Conservation (phyloP, 2,329 filamentous ascomycete species). For the Cladosporium sp. region DNA sequence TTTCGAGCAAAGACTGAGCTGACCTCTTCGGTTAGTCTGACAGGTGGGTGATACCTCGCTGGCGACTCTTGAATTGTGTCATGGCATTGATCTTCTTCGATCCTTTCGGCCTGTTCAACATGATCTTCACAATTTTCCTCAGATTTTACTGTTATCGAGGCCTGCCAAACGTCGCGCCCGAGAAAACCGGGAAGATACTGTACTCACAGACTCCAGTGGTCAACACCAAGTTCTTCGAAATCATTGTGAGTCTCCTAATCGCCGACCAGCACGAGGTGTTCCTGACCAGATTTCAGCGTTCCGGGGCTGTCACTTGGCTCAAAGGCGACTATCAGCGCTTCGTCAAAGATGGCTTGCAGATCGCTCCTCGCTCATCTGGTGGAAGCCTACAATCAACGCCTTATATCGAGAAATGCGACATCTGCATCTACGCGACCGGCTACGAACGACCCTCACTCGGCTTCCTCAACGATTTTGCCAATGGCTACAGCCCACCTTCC, state of each 20-base stretch:
- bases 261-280: neutral
- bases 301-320: slow-evolving; percentile 38
- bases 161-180: neutral
- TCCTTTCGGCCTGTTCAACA: neutral
- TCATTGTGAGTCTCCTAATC: neutral
- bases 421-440: slow-evolving; percentile 79
- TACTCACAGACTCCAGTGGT: neutral
- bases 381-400: neutral
- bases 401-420: slow-evolving; percentile 66
- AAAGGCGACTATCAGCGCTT: neutral
- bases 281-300: neutral
- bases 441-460: slow-evolving; percentile 67
- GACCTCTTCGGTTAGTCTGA: no score
- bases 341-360: neutral
- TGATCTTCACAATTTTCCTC: neutral
- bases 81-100: neutral
- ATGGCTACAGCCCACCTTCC: slow-evolving; percentile 73
- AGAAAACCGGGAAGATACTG: neutral
- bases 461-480: slow-evolving; percentile 61
- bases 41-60: no score
- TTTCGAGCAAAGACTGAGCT: no score
- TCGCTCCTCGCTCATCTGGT: neutral
- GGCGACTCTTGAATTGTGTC: neutral
- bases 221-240: neutral
- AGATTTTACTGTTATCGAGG: neutral